phyloP scores from a whole-genome alignment of 805 yeast genomes.

The Lipomyces chichibuensis region DNA sequence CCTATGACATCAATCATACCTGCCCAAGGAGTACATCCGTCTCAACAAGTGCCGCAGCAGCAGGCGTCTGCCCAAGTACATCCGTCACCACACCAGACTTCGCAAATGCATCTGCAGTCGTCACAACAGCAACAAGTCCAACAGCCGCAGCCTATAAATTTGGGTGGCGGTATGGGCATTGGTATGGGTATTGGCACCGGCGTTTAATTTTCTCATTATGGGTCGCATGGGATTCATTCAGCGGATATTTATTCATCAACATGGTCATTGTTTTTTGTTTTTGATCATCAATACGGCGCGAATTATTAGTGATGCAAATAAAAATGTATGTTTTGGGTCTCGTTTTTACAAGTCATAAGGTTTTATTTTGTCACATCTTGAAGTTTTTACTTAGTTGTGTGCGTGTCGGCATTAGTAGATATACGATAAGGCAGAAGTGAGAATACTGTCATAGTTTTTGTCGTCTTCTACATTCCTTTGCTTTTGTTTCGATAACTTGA shows the following conservation, averaged over 20 bases:
- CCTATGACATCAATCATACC: neutral
- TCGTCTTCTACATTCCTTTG: slow-evolving; percentile 5
- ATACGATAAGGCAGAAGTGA: slow-evolving; percentile 10
- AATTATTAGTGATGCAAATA: neutral
- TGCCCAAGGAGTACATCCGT: neutral
- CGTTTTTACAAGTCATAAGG: slow-evolving; percentile 6
- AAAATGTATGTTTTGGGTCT: neutral
- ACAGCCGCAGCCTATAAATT: slow-evolving; percentile 3
- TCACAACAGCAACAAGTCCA: slow-evolving; percentile 14
- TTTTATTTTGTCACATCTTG: slow-evolving; percentile 13
- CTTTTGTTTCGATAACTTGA: slow-evolving; percentile 6
- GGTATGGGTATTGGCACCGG: slow-evolving; percentile 22
- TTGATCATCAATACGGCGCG: slow-evolving; percentile 6
- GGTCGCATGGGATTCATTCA: neutral
- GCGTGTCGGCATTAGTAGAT: neutral
- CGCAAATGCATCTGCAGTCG: neutral
- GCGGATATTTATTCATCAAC: slow-evolving; percentile 6
- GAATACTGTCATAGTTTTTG: neutral
- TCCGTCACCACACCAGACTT: neutral
- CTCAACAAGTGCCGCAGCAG: slow-evolving; percentile 1
- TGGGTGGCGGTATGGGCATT: slow-evolving; percentile 16
- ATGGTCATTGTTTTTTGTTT: slow-evolving; percentile 6
- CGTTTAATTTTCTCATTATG: slow-evolving; percentile 11
- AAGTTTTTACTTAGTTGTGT: slow-evolving; percentile 8
- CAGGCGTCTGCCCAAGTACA: neutral